A percentile compares a stretch with the other conserved stretches of the same genome.
Conservation (phyloP, 2,329 filamentous ascomycete species). For the Hortaea werneckii region DNA sequence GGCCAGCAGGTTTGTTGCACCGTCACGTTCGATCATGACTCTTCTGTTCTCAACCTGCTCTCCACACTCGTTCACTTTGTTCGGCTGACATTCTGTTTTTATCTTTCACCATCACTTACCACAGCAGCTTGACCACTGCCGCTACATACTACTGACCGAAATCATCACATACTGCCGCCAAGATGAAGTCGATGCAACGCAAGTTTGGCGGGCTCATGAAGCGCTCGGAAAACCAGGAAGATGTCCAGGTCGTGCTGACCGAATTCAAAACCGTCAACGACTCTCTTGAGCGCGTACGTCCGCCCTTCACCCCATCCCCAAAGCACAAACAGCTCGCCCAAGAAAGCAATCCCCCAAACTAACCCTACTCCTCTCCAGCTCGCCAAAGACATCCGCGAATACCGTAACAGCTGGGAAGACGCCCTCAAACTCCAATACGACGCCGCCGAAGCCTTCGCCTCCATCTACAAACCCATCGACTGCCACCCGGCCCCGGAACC, state of each 20-base stretch:
- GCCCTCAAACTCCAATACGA: conserved; percentile 60
- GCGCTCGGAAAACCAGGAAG: conserved; percentile 63
- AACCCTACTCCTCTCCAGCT: conserved; percentile 48
- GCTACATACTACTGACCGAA: too few relatives aligned
- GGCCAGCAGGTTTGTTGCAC: too few relatives aligned
- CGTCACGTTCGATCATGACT: too few relatives aligned
- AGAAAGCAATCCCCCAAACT: too few relatives aligned
- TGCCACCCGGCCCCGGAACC: conserved; percentile 34
- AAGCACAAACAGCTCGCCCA: background rate
- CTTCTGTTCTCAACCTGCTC: too few relatives aligned
- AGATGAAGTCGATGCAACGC: conserved; percentile 47
- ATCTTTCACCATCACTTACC: too few relatives aligned
- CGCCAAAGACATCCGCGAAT: conserved; percentile 51
- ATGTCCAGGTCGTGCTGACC: conserved; percentile 62
- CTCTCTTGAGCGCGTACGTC: conserved; percentile 56
- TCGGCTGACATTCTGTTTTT: too few relatives aligned
- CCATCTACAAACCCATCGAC: conserved; percentile 66
- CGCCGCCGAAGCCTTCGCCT: conserved; percentile 57
- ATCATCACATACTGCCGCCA: conserved; percentile 3
- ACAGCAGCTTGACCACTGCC: too few relatives aligned
- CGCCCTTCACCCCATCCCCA: background rate
- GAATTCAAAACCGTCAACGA: conserved; percentile 75
- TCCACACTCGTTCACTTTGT: too few relatives aligned
- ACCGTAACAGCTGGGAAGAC: conserved; percentile 68
- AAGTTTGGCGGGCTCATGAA: conserved; percentile 64